Percentiles rank a stretch among this genome's conserved stretches.
These are phyloP conservation scores for Rostrohypoxylon terebratum DNA, from an alignment of 495 filamentous ascomycete species.

Conservation along the genomic window DNA sequence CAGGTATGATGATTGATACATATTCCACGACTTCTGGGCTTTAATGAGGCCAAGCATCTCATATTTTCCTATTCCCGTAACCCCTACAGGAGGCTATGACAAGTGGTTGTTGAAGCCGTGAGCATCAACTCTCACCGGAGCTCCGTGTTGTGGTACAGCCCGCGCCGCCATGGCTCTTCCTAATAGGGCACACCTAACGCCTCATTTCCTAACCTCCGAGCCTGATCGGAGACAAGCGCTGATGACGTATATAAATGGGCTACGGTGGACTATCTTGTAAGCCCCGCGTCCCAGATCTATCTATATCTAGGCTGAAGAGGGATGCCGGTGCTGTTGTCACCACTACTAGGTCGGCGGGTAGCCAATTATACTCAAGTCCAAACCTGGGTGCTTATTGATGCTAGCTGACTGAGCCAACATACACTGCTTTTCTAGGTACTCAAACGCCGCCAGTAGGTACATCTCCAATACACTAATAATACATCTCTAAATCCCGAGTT, in stretches of 20 bases:
- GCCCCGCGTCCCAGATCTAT: background rate
- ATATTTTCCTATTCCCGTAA: background rate
- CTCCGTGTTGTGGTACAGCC: background rate
- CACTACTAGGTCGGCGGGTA: background rate
- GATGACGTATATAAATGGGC: background rate
- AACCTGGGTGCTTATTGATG: constrained; percentile 5
- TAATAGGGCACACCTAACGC: background rate
- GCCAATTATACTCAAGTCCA: background rate
- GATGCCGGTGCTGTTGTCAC: background rate
- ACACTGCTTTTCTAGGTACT: background rate
- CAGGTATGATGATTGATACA: background rate
- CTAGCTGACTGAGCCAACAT: background rate
- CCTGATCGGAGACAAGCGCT: constrained; percentile 7
- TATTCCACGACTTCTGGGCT: background rate
- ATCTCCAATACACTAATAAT: constrained; percentile 2
- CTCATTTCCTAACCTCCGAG: constrained; percentile 4
- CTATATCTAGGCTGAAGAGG: background rate
- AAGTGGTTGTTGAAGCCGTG: background rate
- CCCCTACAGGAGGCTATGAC: background rate
- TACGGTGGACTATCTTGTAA: background rate
- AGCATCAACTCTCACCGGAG: background rate
- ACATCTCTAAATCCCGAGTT: constrained; percentile 21
- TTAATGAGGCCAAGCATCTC: background rate
- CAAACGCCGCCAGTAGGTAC: background rate
- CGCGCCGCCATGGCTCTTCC: background rate